Evolutionary conservation across 352 stramenopile species (phyloP).

Genomic region (Albugo candida): DNA sequence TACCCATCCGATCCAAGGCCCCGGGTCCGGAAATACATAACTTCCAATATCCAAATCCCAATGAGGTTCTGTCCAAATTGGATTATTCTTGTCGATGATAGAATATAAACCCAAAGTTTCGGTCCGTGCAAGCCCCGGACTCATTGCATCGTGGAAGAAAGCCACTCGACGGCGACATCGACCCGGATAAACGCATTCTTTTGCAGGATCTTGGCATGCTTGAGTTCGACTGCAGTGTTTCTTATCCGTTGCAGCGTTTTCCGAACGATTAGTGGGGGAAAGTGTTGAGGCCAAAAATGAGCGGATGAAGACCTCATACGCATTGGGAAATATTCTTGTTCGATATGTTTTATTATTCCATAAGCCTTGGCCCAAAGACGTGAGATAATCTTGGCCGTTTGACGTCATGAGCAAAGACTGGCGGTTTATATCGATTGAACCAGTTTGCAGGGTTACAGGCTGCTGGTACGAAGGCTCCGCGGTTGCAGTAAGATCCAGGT

Average conservation of each 20-base stretch:
- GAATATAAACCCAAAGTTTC: constrained; percentile 24
- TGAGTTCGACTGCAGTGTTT: constrained; percentile 30
- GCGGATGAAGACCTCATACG: constrained; percentile 60
- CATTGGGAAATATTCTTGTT: constrained; percentile 55
- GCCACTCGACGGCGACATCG: constrained; percentile 31
- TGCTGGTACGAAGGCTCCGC: constrained; percentile 29
- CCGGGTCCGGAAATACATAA: constrained; percentile 67
- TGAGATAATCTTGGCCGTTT: constrained; percentile 13
- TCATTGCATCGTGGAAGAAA: constrained; percentile 65
- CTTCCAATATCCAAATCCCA: constrained; percentile 46
- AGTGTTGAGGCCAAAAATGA: constrained; percentile 44
- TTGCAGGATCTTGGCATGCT: constrained; percentile 25
- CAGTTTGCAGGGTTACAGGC: constrained; percentile 35
- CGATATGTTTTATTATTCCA: constrained; percentile 34
- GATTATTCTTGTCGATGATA: constrained; percentile 37
- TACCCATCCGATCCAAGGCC: constrained; percentile 50
- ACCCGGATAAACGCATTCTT: constrained; percentile 64
- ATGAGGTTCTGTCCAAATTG: constrained; percentile 56
- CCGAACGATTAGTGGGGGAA: constrained; percentile 1
- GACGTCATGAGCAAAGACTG: constrained; percentile 25
- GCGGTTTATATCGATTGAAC: constrained; percentile 21
- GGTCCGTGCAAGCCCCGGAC: constrained; percentile 37
- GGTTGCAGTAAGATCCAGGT: constrained; percentile 21
- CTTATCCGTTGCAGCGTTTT: constrained; percentile 14
- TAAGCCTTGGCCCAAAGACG: constrained; percentile 17